Evolutionary conservation across 2,329 filamentous ascomycete species (phyloP).

Genomic region (Penicillium nordicum): DNA sequence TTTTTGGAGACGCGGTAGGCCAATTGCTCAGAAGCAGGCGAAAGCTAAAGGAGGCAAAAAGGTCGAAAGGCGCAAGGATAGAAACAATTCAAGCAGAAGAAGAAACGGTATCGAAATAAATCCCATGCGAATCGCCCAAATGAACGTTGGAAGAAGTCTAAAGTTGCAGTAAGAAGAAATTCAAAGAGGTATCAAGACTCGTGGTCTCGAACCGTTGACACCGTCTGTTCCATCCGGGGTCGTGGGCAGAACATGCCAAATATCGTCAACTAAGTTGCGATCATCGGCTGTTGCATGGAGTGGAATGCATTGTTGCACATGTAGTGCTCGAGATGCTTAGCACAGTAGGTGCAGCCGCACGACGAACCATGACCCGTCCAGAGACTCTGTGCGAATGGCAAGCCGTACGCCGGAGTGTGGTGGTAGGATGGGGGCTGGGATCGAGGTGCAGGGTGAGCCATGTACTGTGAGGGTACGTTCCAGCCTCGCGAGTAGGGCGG

Average conservation of each 20-base stretch:
- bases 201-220: conserved; percentile 3
- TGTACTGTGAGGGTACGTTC: conserved; percentile 36
- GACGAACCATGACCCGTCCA: conserved; percentile 48
- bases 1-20: conserved; percentile 31
- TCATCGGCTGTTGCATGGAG: conserved; percentile 46
- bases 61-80: conserved; percentile 28
- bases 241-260: conserved; percentile 10
- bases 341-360: conserved; percentile 49
- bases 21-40: conserved; percentile 35
- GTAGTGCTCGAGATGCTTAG: conserved; percentile 50
- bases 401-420: conserved; percentile 47
- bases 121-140: conserved; percentile 20
- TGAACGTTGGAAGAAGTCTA: conserved; percentile 26
- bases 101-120: conserved; percentile 31
- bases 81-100: conserved; percentile 17
- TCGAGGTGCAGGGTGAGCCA: conserved; percentile 37
- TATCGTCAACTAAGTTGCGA: conserved; percentile 35
- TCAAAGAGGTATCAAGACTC: conserved; percentile 5
- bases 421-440: conserved; percentile 48
- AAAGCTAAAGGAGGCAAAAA: conserved; percentile 22
- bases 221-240: conserved; percentile 13
- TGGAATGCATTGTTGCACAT: conserved; percentile 45
- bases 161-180: conserved; percentile 23
- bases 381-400: conserved; percentile 45
- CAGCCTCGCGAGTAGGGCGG: conserved; percentile 43